Conservation (phyloP, 768 basidiomycete genomes). For the Fomitopsis serialis region DNA sequence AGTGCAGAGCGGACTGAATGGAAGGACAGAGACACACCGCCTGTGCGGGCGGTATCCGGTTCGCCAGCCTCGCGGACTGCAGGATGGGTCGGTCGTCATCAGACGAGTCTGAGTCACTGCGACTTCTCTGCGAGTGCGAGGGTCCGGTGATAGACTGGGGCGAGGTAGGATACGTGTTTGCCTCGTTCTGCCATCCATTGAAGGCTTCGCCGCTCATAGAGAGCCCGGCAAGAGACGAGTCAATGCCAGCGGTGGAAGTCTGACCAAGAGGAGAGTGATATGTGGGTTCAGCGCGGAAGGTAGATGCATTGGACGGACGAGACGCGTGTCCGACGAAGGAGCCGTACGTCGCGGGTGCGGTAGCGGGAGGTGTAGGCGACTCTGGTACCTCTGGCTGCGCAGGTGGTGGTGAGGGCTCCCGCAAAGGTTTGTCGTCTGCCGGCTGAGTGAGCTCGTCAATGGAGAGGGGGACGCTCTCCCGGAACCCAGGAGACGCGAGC, state of each 20-base stretch:
- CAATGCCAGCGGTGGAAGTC: constrained; percentile 14
- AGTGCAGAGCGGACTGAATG: too few relatives aligned
- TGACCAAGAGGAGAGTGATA: constrained; percentile 26
- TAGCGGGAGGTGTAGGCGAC: constrained; percentile 26
- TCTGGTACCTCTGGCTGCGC: constrained; percentile 2
- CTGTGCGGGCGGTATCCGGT: background rate
- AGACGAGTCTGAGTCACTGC: constrained; percentile 26
- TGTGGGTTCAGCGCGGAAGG: constrained; percentile 9
- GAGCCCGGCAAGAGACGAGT: constrained; percentile 39
- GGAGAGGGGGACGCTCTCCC: constrained; percentile 18
- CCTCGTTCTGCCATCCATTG: constrained; percentile 44
- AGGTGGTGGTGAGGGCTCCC: constrained; percentile 10
- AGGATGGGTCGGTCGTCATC: constrained; percentile 27
- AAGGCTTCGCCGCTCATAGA: constrained; percentile 42
- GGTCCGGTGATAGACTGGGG: constrained; percentile 19
- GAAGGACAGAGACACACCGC: background rate
- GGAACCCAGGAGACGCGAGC: constrained; percentile 13
- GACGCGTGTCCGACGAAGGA: constrained; percentile 22
- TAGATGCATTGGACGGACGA: constrained; percentile 11
- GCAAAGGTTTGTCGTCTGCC: constrained; percentile 3
- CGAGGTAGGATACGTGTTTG: constrained; percentile 20
- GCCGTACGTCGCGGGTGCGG: constrained; percentile 24
- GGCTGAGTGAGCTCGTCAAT: constrained; percentile 10
- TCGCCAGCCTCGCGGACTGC: constrained; percentile 16
- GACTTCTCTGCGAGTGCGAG: background rate